Conservation (phyloP, 164 flowering plant genomes). For the Litsea cubeba region DNA sequence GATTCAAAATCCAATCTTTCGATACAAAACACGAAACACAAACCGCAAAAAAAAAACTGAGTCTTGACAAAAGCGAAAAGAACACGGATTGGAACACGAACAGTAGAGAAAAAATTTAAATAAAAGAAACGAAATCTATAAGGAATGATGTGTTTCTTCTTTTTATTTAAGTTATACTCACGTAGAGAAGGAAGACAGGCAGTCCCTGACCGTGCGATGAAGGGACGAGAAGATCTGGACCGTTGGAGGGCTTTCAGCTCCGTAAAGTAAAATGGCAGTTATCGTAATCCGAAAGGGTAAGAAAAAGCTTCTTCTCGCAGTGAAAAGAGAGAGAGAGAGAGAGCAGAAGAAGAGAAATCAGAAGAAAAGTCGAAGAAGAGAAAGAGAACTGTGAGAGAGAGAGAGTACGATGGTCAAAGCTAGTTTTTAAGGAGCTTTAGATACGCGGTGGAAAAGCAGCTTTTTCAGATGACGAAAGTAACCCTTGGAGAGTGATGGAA, state of each 20-base stretch:
- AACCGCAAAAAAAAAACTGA: neutral
- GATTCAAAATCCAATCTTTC: neutral
- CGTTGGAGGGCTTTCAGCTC: slow-evolving; percentile 16
- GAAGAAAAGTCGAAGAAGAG: neutral
- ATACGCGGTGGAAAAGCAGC: slow-evolving; percentile 17
- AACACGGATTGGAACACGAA: neutral
- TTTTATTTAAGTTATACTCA: slow-evolving; percentile 12
- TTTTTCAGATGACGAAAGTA: slow-evolving; percentile 3
- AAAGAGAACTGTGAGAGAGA: slow-evolving; percentile 23
- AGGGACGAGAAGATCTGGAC: slow-evolving; percentile 24
- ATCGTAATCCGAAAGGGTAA: slow-evolving; percentile 14
- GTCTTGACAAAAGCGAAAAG: neutral
- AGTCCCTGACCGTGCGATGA: slow-evolving; percentile 20
- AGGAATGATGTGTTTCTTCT: neutral
- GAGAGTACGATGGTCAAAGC: slow-evolving; percentile 53
- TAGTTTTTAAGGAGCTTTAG: slow-evolving; percentile 24
- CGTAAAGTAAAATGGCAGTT: slow-evolving; percentile 2
- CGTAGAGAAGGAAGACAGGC: slow-evolving; percentile 26
- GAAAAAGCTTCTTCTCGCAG: neutral
- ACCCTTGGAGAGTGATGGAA: neutral
- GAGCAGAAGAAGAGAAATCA: slow-evolving; percentile 7
- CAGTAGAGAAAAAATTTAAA: neutral
- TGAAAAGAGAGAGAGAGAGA: slow-evolving; percentile 3
- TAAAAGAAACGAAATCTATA: neutral
- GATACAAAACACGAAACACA: neutral